A percentile compares a stretch with the other conserved stretches of the same genome.
These are phyloP conservation scores for Aureobasidium sp. DNA, from an alignment of 2,329 filamentous ascomycete species.

Conservation along the genomic window DNA sequence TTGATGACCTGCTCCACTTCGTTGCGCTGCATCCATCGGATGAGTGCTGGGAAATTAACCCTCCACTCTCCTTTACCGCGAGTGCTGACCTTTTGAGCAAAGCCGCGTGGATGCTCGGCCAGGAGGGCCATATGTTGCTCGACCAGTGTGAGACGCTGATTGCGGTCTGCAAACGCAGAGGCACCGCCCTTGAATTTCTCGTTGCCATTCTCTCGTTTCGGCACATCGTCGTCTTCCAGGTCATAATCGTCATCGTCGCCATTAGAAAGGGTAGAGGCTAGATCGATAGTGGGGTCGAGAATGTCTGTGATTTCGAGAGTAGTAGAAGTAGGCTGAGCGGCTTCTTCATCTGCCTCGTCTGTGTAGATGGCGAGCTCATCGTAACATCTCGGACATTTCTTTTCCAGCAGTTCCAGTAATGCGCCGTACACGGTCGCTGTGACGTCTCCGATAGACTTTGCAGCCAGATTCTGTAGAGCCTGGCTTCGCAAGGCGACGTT, in stretches of 20 bases:
- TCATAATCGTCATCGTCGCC: slow-evolving; percentile 16
- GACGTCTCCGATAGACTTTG: slow-evolving; percentile 60
- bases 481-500: slow-evolving; percentile 74
- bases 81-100: slow-evolving; percentile 59
- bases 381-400: slow-evolving; percentile 59
- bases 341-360: slow-evolving; percentile 38
- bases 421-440: slow-evolving; percentile 73
- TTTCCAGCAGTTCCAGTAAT: slow-evolving; percentile 62
- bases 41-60: slow-evolving; percentile 69
- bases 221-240: slow-evolving; percentile 27
- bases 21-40: slow-evolving; percentile 60
- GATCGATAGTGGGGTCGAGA: slow-evolving; percentile 33
- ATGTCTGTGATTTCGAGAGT: slow-evolving; percentile 34
- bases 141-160: slow-evolving; percentile 47
- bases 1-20: slow-evolving; percentile 79
- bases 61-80: slow-evolving; percentile 66
- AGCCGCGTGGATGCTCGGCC: slow-evolving; percentile 58
- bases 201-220: slow-evolving; percentile 15
- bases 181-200: slow-evolving; percentile 16
- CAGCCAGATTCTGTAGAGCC: slow-evolving; percentile 63
- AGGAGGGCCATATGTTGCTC: slow-evolving; percentile 67
- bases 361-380: slow-evolving; percentile 38
- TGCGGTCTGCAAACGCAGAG: slow-evolving; percentile 29
- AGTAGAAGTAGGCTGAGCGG: slow-evolving; percentile 29
- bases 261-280: slow-evolving; percentile 24